phyloP scores from a whole-genome alignment of 2,329 filamentous ascomycete species.

The Cladosporium sp. region DNA sequence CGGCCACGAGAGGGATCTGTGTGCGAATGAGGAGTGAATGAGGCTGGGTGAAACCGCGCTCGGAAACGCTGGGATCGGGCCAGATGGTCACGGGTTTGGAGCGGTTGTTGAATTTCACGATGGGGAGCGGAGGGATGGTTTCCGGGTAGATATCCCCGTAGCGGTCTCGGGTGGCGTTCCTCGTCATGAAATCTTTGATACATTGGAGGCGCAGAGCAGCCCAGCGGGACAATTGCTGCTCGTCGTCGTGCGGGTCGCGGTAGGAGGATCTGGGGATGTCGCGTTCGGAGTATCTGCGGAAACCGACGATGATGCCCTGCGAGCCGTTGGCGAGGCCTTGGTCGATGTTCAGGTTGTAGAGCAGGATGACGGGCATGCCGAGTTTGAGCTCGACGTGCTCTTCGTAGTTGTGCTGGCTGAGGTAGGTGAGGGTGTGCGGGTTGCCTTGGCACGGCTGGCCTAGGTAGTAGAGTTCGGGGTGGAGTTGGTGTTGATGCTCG shows the following conservation, averaged over 20 bases:
- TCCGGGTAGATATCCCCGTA: too few species aligned
- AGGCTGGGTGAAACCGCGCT: conserved; percentile 43
- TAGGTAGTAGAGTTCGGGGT: neutral
- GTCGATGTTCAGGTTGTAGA: conserved; percentile 45
- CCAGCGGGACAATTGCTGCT: too few species aligned
- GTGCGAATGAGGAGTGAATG: conserved; percentile 51
- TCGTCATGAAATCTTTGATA: conserved; percentile 37
- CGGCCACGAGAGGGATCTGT: conserved; percentile 56
- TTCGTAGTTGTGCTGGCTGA: conserved; percentile 50
- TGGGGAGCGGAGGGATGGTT: conserved; percentile 7
- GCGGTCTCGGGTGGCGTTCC: too few species aligned
- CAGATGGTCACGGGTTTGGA: conserved; percentile 40
- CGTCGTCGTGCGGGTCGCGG: too few species aligned
- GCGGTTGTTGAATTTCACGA: conserved; percentile 52
- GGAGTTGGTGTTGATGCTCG: neutral
- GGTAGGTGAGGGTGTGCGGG: too few species aligned
- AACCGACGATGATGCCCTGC: conserved; percentile 42
- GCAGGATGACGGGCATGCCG: conserved; percentile 50
- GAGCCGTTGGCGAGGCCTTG: conserved; percentile 42
- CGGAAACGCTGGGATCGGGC: conserved; percentile 47
- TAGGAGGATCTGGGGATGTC: too few species aligned
- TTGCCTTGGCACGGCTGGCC: too few species aligned
- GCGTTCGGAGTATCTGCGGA: conserved; percentile 11
- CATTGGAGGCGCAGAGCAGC: conserved; percentile 31
- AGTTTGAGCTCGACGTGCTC: conserved; percentile 43